A percentile compares a stretch with the other conserved stretches of the same genome.
Conservation (phyloP, 208 protist species). For the Wallacemonas sp. region DNA sequence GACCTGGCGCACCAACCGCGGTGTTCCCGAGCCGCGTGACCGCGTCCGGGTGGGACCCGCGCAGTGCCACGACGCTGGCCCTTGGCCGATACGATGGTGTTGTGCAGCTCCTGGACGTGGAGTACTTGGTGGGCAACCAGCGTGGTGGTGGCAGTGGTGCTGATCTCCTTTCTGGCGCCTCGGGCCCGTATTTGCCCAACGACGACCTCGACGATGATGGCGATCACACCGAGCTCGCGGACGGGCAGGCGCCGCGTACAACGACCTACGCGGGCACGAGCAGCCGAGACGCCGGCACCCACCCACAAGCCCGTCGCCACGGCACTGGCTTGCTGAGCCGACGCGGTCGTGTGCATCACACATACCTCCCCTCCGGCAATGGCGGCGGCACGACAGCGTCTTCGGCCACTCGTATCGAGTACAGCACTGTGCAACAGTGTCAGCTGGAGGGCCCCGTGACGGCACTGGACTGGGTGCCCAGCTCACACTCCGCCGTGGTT, state of each 20-base stretch:
- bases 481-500: slow-evolving; percentile 55
- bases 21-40: slow-evolving; percentile 21
- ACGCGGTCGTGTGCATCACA: too few species aligned
- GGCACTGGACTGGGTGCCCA: slow-evolving; percentile 69
- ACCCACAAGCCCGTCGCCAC: not conserved
- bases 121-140: slow-evolving; percentile 31
- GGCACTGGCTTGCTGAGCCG: too few species aligned
- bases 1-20: not conserved
- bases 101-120: slow-evolving; percentile 68
- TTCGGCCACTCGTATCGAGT: slow-evolving; percentile 6
- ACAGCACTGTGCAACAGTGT: slow-evolving; percentile 28
- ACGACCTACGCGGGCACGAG: not conserved
- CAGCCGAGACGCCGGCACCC: not conserved
- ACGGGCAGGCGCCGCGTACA: not conserved
- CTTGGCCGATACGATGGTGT: slow-evolving; percentile 55
- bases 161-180: not conserved
- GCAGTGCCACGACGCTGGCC: slow-evolving; percentile 50
- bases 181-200: not conserved
- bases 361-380: not conserved
- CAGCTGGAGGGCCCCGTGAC: slow-evolving; percentile 51
- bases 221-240: not conserved
- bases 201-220: slow-evolving; percentile 7
- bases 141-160: not conserved
- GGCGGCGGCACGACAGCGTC: not conserved
- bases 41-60: slow-evolving; percentile 63